Conservation (phyloP, 2,329 filamentous ascomycete genomes). For the Claviceps maximensis region DNA sequence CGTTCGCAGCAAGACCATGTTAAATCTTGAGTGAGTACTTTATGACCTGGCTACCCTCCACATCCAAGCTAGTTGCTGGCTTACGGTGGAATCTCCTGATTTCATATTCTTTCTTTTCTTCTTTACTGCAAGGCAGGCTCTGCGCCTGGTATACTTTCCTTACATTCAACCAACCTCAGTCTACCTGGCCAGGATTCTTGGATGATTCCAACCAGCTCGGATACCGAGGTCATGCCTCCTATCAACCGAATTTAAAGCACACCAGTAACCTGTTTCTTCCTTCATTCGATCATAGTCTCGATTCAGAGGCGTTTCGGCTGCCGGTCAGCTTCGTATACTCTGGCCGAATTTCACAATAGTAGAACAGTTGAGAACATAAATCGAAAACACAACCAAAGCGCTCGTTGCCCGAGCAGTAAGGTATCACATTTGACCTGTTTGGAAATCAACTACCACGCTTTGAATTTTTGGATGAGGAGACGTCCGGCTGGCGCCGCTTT, state of each 20-base stretch:
- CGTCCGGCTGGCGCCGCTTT: neutral
- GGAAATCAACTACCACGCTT: neutral
- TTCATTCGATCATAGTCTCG: neutral
- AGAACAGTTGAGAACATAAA: neutral
- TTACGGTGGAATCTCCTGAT: neutral
- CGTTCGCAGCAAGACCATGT: neutral
- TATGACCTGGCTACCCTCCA: conserved; percentile 15
- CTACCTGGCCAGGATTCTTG: neutral
- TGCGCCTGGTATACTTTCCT: neutral
- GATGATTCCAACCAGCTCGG: neutral
- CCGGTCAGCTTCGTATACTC: neutral
- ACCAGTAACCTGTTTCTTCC: neutral
- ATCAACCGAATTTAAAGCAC: conserved; percentile 1
- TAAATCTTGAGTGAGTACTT: conserved; percentile 11
- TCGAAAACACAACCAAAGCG: neutral
- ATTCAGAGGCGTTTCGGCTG: neutral
- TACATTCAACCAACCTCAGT: neutral
- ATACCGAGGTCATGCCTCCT: conserved; percentile 1
- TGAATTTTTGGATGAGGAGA: neutral
- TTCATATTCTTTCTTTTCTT: neutral
- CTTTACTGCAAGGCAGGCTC: neutral
- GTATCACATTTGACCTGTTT: neutral
- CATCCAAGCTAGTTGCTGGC: conserved; percentile 2
- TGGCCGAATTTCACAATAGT: neutral
- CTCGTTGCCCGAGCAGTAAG: neutral